Evolutionary conservation across 257 asterid species (phyloP), one percentile per base, ranked within the genome.

Genomic region (Sherardia arvensis): DNA sequence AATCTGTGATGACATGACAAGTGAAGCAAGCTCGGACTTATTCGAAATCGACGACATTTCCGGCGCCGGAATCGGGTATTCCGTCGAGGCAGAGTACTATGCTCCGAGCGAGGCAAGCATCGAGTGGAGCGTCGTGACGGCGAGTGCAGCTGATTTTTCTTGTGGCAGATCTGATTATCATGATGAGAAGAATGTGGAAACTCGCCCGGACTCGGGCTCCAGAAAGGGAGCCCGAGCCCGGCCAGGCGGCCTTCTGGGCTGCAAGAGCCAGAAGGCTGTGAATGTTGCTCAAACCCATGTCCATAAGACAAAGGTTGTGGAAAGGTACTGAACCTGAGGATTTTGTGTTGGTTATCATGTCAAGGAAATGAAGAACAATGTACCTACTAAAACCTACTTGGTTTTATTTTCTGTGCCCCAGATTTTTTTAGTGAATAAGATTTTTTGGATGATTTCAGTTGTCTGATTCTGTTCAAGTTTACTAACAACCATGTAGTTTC

Each of bases 11-110:
- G 95, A 90, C 34, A 72, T 80, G 81, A 87, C 85, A 0, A 90
- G 97, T 28, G 89, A 85, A 14, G 95, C 93, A 0, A 90, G 97
- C 70, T 90, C 96, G 0, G 97, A 90, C 57, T 60, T 90, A n/a
- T 90, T 90, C 62, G 96, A 87, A 72, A 87, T 90, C 25, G 96
- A 90, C 66, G 77, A 84, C 51, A 69, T 85, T 28, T 85, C 95
- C 1, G 84, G 83, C 1, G 10, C 5, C 1, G 28, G 29, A 53
- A 48, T 75, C 6, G 68, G 67, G 5, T 75, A 63, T 23, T 73
- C 76, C 0, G 15, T 67, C 32, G 59, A 49, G 5, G 71, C 51
- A 55, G 21, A 26, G 2, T 73, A 64, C 32, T 86, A 86, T 28
- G 87, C 93, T 0, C 96, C 95, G 4, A 89, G 96, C 6, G 91